A percentile compares a stretch with the other conserved stretches of the same genome.
Conservation (phyloP, 148 eudicot species). For the Diospyros lotus region DNA sequence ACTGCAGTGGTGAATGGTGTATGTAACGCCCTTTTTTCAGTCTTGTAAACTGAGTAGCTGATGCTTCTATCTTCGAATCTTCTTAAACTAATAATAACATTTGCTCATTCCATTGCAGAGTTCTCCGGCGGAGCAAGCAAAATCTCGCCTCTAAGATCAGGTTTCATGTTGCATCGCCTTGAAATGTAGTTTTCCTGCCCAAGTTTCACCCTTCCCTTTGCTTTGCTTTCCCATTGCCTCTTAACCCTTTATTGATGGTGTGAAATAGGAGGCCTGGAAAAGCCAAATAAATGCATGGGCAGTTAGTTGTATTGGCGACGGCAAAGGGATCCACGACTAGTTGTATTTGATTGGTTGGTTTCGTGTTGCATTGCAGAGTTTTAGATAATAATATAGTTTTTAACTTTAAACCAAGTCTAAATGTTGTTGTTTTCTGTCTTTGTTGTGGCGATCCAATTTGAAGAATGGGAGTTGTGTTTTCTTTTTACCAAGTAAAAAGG, state of each 20-base stretch:
- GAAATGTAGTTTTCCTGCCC: not conserved
- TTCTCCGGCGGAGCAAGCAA: slow-evolving; percentile 29
- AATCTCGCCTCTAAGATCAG: slow-evolving; percentile 43
- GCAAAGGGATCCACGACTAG: too few species aligned
- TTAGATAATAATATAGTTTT: not conserved
- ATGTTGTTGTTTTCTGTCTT: too few species aligned
- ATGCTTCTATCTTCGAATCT: not conserved
- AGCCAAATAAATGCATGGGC: not conserved
- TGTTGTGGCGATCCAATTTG: too few species aligned
- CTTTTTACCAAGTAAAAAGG: too few species aligned
- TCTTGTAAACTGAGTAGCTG: not conserved
- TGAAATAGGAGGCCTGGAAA: not conserved
- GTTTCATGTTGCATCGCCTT: not conserved
- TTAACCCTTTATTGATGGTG: not conserved
- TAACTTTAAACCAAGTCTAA: too few species aligned
- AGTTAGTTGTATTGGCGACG: too few species aligned
- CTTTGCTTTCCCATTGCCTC: too few species aligned
- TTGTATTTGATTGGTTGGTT: not conserved
- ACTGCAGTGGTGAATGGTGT: too few species aligned
- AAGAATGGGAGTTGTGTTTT: too few species aligned
- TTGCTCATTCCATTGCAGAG: slow-evolving; percentile 34
- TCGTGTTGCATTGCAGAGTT: not conserved
- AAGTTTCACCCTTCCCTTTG: not conserved
- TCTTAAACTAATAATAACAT: not conserved
- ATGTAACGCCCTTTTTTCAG: too few species aligned